Evolutionary conservation across 768 basidiomycete species (phyloP).

Genomic region (Mycena alexandri): DNA sequence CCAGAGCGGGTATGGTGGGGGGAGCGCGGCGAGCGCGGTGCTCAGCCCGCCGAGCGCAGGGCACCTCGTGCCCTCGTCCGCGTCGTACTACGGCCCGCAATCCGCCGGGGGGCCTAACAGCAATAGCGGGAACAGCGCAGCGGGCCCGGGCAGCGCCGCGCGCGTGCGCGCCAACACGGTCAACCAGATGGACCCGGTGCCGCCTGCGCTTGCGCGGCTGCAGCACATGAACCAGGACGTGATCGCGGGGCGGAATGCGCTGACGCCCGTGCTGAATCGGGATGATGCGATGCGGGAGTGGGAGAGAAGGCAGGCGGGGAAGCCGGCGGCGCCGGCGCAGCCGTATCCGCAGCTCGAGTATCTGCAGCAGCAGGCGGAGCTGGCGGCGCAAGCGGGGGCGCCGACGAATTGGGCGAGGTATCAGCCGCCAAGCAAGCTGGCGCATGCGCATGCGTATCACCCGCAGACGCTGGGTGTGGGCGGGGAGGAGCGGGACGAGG

Average conservation of each 20-base stretch:
- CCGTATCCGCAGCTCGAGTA: slow-evolving; percentile 93
- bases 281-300: slow-evolving; percentile 97
- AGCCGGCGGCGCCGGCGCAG: slow-evolving; percentile 70
- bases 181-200: slow-evolving; percentile 92
- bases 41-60: slow-evolving; percentile 42
- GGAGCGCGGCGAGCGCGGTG: slow-evolving; percentile 48
- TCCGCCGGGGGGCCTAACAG: slow-evolving; percentile 46
- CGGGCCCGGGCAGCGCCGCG: slow-evolving; percentile 42
- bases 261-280: slow-evolving; percentile 94
- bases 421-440: slow-evolving; percentile 72
- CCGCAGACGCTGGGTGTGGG: slow-evolving; percentile 66
- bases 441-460: slow-evolving; percentile 68
- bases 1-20: slow-evolving; percentile 49
- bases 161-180: slow-evolving; percentile 92
- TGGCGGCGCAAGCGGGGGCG: slow-evolving; percentile 74
- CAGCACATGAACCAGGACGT: slow-evolving; percentile 92
- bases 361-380: slow-evolving; percentile 93
- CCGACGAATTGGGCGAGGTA: slow-evolving; percentile 69
- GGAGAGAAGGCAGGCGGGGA: slow-evolving; percentile 89
- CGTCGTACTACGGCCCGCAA: slow-evolving; percentile 65
- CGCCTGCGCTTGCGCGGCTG: slow-evolving; percentile 90
- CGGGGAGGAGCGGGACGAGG: slow-evolving; percentile 62
- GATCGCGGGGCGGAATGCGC: slow-evolving; percentile 80
- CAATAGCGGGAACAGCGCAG: background rate
- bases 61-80: slow-evolving; percentile 69